Evolutionary conservation across 2,329 filamentous ascomycete species (phyloP).

Genomic region (Raffaelea arxii): DNA sequence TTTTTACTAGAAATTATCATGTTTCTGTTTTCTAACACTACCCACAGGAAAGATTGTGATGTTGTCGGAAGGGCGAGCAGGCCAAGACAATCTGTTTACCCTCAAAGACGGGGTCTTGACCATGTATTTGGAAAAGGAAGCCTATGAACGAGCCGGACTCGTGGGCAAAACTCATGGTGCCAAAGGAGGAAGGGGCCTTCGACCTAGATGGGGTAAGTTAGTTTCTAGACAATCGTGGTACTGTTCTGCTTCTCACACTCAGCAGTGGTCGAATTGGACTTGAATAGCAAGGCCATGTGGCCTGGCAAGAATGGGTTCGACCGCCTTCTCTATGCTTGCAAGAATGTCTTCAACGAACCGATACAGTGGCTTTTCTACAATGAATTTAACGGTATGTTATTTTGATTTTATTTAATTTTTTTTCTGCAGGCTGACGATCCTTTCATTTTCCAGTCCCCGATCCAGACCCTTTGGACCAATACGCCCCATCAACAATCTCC

Average conservation of each 20-base stretch:
- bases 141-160: slow-evolving; percentile 75
- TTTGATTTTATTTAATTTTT: background rate
- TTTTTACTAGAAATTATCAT: background rate
- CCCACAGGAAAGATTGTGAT: slow-evolving; percentile 63
- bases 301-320: slow-evolving; percentile 79
- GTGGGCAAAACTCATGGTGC: slow-evolving; percentile 57
- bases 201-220: slow-evolving; percentile 61
- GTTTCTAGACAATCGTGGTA: background rate
- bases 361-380: slow-evolving; percentile 74
- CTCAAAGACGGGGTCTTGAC: slow-evolving; percentile 61
- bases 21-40: background rate
- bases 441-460: slow-evolving; percentile 28
- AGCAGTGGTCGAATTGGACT: slow-evolving; percentile 67
- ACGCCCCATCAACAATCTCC: slow-evolving; percentile 33
- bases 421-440: slow-evolving; percentile 12
- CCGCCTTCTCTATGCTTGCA: slow-evolving; percentile 65
- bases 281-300: slow-evolving; percentile 66
- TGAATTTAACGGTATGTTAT: slow-evolving; percentile 30
- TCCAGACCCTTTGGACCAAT: slow-evolving; percentile 38
- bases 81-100: slow-evolving; percentile 62
- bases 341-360: slow-evolving; percentile 60
- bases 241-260: background rate
- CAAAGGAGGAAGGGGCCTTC: slow-evolving; percentile 49
- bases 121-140: slow-evolving; percentile 70
- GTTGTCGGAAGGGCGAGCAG: slow-evolving; percentile 68